A percentile compares a stretch with the other conserved stretches of the same genome.
Conservation (phyloP, 2,329 filamentous ascomycete species). For the Verticillium tricorpus region DNA sequence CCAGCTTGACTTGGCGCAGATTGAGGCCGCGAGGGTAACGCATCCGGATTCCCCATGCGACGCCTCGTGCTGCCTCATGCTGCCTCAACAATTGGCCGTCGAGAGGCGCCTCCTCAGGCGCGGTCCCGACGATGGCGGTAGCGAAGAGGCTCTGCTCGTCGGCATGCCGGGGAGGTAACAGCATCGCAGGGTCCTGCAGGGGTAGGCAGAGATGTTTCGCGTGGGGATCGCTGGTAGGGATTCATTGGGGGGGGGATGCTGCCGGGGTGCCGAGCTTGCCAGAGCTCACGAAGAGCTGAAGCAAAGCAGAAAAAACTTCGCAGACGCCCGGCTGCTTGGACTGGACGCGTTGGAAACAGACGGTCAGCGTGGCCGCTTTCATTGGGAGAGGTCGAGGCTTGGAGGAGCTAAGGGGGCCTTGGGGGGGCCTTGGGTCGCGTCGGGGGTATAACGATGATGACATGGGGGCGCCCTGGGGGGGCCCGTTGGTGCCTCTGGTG, state of each 20-base stretch:
- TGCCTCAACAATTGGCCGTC: background rate
- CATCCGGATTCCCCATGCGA: background rate
- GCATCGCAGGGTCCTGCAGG: background rate
- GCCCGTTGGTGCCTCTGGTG: background rate
- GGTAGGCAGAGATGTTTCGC: background rate
- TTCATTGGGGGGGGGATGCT: background rate
- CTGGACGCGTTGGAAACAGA: background rate
- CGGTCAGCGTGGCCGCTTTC: background rate
- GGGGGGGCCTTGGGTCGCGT: background rate
- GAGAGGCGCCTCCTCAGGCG: background rate
- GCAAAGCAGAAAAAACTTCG: background rate
- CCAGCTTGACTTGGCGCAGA: background rate
- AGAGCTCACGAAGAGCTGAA: background rate
- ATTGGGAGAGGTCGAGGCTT: background rate
- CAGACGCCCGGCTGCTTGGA: background rate
- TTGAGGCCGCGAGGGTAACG: background rate
- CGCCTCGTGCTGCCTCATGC: background rate
- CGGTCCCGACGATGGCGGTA: background rate
- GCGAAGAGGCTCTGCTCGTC: background rate
- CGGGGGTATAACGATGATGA: background rate
- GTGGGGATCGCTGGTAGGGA: background rate
- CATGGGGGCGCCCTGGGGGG: background rate
- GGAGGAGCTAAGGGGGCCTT: background rate
- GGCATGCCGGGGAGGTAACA: background rate
- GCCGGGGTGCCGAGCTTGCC: background rate